Evolutionary conservation across 768 basidiomycete species (phyloP).

Genomic region (Auricularia sp.): DNA sequence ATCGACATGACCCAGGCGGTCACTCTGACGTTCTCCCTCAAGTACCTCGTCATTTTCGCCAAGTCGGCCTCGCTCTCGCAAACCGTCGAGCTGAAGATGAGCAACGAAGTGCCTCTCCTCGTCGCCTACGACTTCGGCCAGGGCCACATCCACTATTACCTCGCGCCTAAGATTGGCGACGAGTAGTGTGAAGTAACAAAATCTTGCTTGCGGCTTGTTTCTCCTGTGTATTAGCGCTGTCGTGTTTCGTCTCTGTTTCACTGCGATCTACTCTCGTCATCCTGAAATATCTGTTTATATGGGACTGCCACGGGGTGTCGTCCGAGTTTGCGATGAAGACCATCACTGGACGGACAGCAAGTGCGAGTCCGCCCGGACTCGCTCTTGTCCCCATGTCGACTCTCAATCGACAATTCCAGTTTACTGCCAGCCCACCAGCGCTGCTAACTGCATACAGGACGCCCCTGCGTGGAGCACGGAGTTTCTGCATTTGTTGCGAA

Average conservation of each 20-base stretch:
- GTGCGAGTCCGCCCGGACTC: too few species aligned
- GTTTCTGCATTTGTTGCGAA: too few species aligned
- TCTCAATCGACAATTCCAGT: too few species aligned
- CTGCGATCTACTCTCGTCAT: too few species aligned
- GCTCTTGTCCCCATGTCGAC: too few species aligned
- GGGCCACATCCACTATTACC: conserved; percentile 86
- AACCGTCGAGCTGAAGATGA: conserved; percentile 78
- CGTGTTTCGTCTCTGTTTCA: not conserved
- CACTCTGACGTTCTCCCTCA: conserved; percentile 86
- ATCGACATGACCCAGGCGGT: conserved; percentile 90
- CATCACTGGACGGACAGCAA: too few species aligned
- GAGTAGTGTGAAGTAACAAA: conserved; percentile 34
- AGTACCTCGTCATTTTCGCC: conserved; percentile 94
- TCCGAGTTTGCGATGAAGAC: too few species aligned
- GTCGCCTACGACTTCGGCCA: conserved; percentile 85
- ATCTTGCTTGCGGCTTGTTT: not conserved
- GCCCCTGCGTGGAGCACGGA: too few species aligned
- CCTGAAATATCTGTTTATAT: too few species aligned
- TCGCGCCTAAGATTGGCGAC: conserved; percentile 92
- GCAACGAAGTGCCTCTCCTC: conserved; percentile 82
- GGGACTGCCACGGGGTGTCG: too few species aligned
- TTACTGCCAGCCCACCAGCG: too few species aligned
- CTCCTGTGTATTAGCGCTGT: not conserved
- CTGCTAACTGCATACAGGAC: too few species aligned
- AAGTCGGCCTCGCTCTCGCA: conserved; percentile 71